These are phyloP conservation scores for Strobilomyces confusus DNA, from an alignment of 768 basidiomycete species.

Conservation along the genomic window DNA sequence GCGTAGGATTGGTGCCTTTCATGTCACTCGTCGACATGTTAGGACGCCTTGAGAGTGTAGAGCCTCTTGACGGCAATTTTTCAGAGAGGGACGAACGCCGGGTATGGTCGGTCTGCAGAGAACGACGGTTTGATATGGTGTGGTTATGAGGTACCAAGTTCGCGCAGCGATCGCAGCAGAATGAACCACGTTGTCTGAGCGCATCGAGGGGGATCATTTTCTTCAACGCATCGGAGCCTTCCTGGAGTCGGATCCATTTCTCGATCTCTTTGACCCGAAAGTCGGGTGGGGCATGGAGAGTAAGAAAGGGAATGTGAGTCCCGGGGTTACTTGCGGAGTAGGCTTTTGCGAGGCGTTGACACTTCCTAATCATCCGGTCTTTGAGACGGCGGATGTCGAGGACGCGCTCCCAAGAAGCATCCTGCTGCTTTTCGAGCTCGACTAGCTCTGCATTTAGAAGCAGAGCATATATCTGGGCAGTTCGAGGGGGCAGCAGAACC, in stretches of 20 bases:
- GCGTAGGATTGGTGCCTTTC: background rate
- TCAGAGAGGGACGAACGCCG: conserved; percentile 27
- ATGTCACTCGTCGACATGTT: conserved; percentile 8
- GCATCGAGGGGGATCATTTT: conserved; percentile 17
- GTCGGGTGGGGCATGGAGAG: conserved; percentile 64
- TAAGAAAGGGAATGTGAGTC: conserved; percentile 51
- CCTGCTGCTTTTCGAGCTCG: conserved; percentile 55
- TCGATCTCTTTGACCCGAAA: conserved; percentile 79
- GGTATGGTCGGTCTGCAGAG: conserved; percentile 21
- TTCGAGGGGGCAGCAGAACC: conserved; percentile 68
- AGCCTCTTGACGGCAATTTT: conserved; percentile 8
- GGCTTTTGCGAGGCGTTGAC: conserved; percentile 55
- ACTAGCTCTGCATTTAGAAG: conserved; percentile 57
- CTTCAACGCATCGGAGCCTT: conserved; percentile 25
- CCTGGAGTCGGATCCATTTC: conserved; percentile 62
- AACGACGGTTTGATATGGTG: conserved; percentile 25
- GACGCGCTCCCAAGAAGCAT: conserved; percentile 64
- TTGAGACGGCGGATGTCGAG: conserved; percentile 74
- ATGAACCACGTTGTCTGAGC: conserved; percentile 27
- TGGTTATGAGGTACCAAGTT: conserved; percentile 33
- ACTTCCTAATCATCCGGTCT: conserved; percentile 80
- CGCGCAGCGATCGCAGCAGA: conserved; percentile 33
- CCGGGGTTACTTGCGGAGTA: conserved; percentile 37
- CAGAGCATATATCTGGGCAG: conserved; percentile 61
- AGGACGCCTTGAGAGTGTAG: conserved; percentile 19